Evolutionary conservation across 2,329 filamentous ascomycete genomes (phyloP).

Genomic region (Aplosporella prunicola): DNA sequence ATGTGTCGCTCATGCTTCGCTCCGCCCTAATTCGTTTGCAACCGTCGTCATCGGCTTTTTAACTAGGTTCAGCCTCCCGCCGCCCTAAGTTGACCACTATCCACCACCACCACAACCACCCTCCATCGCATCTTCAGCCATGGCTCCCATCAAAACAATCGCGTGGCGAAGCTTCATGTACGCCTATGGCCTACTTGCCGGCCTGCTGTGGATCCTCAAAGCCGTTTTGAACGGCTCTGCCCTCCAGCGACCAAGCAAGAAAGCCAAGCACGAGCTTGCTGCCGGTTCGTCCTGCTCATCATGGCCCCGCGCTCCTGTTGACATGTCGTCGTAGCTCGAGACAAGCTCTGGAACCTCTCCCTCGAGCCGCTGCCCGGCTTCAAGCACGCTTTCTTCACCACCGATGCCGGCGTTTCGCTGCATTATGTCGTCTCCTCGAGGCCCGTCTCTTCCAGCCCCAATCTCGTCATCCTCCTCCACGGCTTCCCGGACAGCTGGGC

Average conservation of each 20-base stretch:
- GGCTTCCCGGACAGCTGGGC: slow-evolving; percentile 52
- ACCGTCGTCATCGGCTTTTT: no score
- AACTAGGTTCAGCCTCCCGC: no score
- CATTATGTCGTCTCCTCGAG: slow-evolving; percentile 43
- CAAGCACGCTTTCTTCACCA: slow-evolving; percentile 42
- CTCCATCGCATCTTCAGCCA: no score
- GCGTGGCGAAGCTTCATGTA: slow-evolving; percentile 10
- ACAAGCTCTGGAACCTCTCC: slow-evolving; percentile 46
- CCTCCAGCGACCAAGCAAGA: slow-evolving; percentile 18
- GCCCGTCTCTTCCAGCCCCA: slow-evolving; percentile 9
- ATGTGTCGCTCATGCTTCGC: no score
- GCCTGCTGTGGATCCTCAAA: slow-evolving; percentile 16
- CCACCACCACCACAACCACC: no score
- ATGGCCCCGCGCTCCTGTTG: neutral
- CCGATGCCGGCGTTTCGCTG: slow-evolving; percentile 41
- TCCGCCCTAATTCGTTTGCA: no score
- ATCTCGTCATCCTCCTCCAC: slow-evolving; percentile 46
- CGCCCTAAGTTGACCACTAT: no score
- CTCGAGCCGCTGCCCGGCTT: slow-evolving; percentile 36
- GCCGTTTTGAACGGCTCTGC: slow-evolving; percentile 22
- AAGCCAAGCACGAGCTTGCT: slow-evolving; percentile 22
- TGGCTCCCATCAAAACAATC: neutral
- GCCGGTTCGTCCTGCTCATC: slow-evolving; percentile 16
- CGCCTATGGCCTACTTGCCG: slow-evolving; percentile 22
- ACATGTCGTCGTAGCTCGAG: slow-evolving; percentile 32